These are phyloP conservation scores for Lycium barbarum DNA, from an alignment of 257 asterid genomes.

Conservation along the genomic window DNA sequence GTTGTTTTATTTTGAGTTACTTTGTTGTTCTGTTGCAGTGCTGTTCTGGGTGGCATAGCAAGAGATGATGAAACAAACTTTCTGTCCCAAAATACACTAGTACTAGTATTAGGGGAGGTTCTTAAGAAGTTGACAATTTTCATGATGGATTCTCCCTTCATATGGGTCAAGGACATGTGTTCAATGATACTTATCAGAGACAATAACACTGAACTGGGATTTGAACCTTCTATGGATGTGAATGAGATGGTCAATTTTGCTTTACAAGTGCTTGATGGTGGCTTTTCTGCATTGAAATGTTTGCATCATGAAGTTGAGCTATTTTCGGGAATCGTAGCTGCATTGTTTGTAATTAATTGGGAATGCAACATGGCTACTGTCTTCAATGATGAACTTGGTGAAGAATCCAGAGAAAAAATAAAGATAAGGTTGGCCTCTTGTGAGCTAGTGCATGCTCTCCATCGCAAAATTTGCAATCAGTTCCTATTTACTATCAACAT, in stretches of 20 bases:
- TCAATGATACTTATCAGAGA: slow-evolving; percentile 53
- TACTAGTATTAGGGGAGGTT: slow-evolving; percentile 64
- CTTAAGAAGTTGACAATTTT: slow-evolving; percentile 59
- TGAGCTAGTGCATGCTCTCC: slow-evolving; percentile 63
- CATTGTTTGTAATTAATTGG: slow-evolving; percentile 77
- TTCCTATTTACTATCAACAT: slow-evolving; percentile 50
- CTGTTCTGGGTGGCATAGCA: slow-evolving; percentile 79
- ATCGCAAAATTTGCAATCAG: slow-evolving; percentile 51
- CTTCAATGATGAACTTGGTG: slow-evolving; percentile 54
- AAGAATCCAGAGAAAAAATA: slow-evolving; percentile 46
- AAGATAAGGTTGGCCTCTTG: slow-evolving; percentile 64
- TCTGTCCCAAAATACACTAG: slow-evolving; percentile 55
- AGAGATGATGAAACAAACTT: slow-evolving; percentile 63
- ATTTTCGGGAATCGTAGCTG: slow-evolving; percentile 70
- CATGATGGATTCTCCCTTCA: slow-evolving; percentile 67
- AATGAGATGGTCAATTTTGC: slow-evolving; percentile 74
- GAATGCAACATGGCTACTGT: slow-evolving; percentile 63
- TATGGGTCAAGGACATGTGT: slow-evolving; percentile 75
- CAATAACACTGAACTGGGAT: slow-evolving; percentile 41
- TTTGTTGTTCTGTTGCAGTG: slow-evolving; percentile 60
- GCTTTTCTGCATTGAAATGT: slow-evolving; percentile 64
- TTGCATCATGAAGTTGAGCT: slow-evolving; percentile 60
- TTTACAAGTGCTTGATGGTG: slow-evolving; percentile 71
- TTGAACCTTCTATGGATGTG: slow-evolving; percentile 51
- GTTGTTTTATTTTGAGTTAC: background rate